Percentiles rank a stretch among this genome's conserved stretches.
Conservation (phyloP, 2,329 filamentous ascomycete species). For the Aureobasidium sp. region DNA sequence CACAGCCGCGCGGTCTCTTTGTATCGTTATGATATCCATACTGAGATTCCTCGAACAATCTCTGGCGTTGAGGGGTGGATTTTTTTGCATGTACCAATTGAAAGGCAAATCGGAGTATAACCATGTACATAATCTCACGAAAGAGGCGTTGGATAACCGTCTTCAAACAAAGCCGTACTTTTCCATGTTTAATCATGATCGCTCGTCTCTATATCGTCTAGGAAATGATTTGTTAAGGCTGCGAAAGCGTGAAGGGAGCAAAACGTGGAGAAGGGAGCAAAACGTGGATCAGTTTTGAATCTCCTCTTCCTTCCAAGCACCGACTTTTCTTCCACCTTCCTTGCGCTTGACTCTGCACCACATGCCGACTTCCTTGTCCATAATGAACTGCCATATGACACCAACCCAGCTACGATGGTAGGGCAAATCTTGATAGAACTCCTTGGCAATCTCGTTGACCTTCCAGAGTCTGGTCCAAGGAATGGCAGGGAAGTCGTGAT, state of each 20-base stretch:
- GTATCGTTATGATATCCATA: slow-evolving; percentile 1
- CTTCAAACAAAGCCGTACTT: background rate
- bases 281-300: background rate
- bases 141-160: background rate
- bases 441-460: slow-evolving; percentile 71
- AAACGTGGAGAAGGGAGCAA: background rate
- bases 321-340: slow-evolving; percentile 62
- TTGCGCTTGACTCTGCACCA: slow-evolving; percentile 90
- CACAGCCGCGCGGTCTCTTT: background rate
- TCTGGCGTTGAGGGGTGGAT: background rate
- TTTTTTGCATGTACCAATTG: slow-evolving; percentile 5
- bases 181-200: background rate
- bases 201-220: slow-evolving; percentile 6
- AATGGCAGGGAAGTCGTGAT: slow-evolving; percentile 96
- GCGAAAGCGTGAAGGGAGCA: background rate
- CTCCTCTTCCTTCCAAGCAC: slow-evolving; percentile 41
- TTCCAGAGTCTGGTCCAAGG: slow-evolving; percentile 83
- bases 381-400: slow-evolving; percentile 93
- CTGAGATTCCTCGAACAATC: slow-evolving; percentile 6
- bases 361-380: slow-evolving; percentile 81
- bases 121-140: slow-evolving; percentile 11
- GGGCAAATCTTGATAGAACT: slow-evolving; percentile 88
- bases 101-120: background rate
- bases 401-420: slow-evolving; percentile 84
- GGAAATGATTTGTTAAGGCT: background rate